A percentile compares a stretch with the other conserved stretches of the same genome.
phyloP scores from a whole-genome alignment of 2,329 filamentous ascomycete species.

The Cercospora zeae-maydis region DNA sequence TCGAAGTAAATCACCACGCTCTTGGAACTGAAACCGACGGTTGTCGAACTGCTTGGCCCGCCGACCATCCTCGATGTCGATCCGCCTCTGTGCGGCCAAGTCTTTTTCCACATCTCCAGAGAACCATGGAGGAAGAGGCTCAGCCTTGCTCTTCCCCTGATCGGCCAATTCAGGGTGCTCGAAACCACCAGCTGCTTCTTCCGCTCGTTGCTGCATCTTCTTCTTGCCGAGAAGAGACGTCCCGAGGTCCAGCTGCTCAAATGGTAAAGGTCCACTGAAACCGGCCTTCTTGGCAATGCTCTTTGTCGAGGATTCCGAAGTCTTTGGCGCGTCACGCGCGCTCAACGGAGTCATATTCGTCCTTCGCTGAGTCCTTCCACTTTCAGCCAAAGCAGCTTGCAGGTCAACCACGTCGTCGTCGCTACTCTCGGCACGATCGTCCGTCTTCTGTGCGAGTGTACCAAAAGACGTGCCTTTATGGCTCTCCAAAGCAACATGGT shows the following conservation, averaged over 20 bases:
- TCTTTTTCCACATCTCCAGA: conserved; percentile 56
- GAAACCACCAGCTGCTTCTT: conserved; percentile 63
- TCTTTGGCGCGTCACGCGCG: conserved; percentile 34
- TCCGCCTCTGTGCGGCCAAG: conserved; percentile 47
- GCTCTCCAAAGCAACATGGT: conserved; percentile 52
- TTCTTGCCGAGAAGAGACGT: conserved; percentile 55
- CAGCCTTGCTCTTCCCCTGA: conserved; percentile 45
- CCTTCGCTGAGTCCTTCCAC: conserved; percentile 48
- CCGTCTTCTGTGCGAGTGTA: conserved; percentile 31
- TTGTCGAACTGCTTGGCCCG: conserved; percentile 53
- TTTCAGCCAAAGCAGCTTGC: conserved; percentile 68
- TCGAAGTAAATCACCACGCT: conserved; percentile 47
- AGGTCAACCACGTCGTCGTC: conserved; percentile 78
- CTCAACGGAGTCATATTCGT: conserved; percentile 20
- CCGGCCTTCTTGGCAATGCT: conserved; percentile 49
- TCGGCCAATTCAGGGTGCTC: conserved; percentile 48
- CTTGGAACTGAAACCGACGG: conserved; percentile 59
- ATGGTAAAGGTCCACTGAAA: conserved; percentile 80
- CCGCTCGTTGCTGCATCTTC: conserved; percentile 51
- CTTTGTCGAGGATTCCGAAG: conserved; percentile 26
- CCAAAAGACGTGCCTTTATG: conserved; percentile 38
- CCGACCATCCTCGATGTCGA: conserved; percentile 50
- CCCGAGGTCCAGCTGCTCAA: conserved; percentile 73
- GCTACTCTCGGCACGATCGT: conserved; percentile 44
- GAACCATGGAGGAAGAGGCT: conserved; percentile 75